Evolutionary conservation across 164 flowering plant species (phyloP).

Genomic region (Nymphaea colorata): DNA sequence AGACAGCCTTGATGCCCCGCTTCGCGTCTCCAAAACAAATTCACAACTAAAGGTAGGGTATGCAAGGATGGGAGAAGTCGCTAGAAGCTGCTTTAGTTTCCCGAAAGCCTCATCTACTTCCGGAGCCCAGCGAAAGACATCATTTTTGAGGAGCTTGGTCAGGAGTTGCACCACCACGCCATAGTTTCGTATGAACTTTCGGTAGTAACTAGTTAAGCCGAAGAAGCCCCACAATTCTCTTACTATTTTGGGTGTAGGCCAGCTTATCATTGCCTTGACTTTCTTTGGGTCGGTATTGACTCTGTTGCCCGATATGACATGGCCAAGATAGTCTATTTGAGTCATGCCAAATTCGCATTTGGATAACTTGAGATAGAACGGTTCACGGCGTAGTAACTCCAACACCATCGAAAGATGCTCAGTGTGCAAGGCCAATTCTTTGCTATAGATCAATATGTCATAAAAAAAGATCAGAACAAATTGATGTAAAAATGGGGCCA

Average conservation of each 20-base stretch:
- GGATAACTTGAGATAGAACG: no score
- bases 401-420: no score
- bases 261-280: background rate
- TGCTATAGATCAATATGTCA: no score
- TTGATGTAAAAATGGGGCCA: no score
- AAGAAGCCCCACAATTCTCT: background rate
- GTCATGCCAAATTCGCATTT: background rate
- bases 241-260: background rate
- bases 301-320: background rate
- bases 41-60: background rate
- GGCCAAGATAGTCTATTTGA: background rate
- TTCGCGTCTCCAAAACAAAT: constrained; percentile 4
- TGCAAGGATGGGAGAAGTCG: background rate
- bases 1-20: background rate
- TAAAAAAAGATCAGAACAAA: no score
- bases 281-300: background rate
- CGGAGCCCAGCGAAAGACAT: background rate
- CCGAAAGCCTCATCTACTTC: background rate
- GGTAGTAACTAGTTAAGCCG: background rate
- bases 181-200: constrained; percentile 3
- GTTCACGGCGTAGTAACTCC: no score
- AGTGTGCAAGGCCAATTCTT: no score
- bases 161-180: background rate
- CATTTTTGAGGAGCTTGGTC: constrained; percentile 2
- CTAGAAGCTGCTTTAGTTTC: background rate